A percentile compares a stretch with the other conserved stretches of the same genome.
Conservation (phyloP, 2,329 filamentous ascomycete species). For the Paramyrothecium roridum region DNA sequence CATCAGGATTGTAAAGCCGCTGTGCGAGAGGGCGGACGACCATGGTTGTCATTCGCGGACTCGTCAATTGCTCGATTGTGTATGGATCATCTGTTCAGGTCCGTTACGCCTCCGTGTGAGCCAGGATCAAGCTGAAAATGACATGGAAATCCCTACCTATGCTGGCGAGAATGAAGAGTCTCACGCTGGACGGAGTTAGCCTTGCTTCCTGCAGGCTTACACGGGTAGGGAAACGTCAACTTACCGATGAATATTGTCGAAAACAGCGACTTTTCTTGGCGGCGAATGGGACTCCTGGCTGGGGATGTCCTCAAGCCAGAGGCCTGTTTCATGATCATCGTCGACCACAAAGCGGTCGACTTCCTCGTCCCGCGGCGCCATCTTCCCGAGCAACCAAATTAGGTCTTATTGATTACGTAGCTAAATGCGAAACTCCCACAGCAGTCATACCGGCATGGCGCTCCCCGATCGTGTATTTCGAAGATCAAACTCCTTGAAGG, state of each 20-base stretch:
- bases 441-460: neutral
- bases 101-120: neutral
- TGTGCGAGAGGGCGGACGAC: conserved; percentile 69
- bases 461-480: neutral
- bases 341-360: neutral
- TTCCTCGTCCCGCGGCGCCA: neutral
- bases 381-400: neutral
- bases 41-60: conserved; percentile 63
- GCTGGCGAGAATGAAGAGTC: neutral
- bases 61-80: conserved; percentile 59
- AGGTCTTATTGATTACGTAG: neutral
- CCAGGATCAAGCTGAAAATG: neutral
- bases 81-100: conserved; percentile 34
- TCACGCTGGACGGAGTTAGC: neutral
- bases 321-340: neutral
- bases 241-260: neutral
- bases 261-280: neutral
- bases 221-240: neutral
- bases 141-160: neutral
- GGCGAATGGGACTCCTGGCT: neutral
- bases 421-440: neutral
- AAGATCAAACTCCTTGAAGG: neutral
- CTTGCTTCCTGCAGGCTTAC: neutral
- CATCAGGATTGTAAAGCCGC: conserved; percentile 60
- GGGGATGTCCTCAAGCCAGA: neutral